Percentiles rank a stretch among this genome's conserved stretches.
phyloP scores from a whole-genome alignment of 345 rosid species.

The Lumnitzera littorea region DNA sequence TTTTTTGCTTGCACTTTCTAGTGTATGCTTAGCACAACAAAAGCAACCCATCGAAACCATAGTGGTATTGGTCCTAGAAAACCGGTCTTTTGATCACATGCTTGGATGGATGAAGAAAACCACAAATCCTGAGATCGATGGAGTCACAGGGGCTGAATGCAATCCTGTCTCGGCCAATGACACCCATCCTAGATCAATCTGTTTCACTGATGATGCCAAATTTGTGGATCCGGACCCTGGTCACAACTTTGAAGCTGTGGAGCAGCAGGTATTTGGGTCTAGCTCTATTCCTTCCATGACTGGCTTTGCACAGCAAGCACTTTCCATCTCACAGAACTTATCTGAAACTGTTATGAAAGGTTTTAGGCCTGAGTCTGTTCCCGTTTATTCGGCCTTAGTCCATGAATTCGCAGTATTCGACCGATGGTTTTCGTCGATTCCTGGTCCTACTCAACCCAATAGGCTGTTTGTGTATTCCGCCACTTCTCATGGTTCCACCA shows the following conservation, averaged over 20 bases:
- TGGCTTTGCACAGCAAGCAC: slow-evolving; percentile 87
- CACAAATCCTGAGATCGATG: slow-evolving; percentile 58
- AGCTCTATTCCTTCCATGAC: slow-evolving; percentile 67
- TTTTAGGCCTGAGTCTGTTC: slow-evolving; percentile 61
- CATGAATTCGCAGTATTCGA: slow-evolving; percentile 75
- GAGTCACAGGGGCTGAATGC: slow-evolving; percentile 86
- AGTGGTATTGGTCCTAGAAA: slow-evolving; percentile 82
- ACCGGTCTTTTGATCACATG: slow-evolving; percentile 89
- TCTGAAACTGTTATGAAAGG: slow-evolving; percentile 83
- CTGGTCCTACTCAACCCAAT: slow-evolving; percentile 94
- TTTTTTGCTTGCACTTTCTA: slow-evolving; percentile 35
- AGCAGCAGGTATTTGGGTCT: slow-evolving; percentile 71
- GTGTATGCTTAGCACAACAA: slow-evolving; percentile 27
- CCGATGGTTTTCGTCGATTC: slow-evolving; percentile 89
- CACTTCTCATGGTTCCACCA: slow-evolving; percentile 90
- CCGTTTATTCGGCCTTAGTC: slow-evolving; percentile 58
- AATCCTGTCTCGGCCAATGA: slow-evolving; percentile 48
- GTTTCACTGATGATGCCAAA: slow-evolving; percentile 75
- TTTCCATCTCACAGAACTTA: slow-evolving; percentile 56
- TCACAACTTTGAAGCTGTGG: slow-evolving; percentile 82
- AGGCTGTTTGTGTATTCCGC: slow-evolving; percentile 83
- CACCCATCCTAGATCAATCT: slow-evolving; percentile 32
- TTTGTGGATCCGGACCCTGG: slow-evolving; percentile 98
- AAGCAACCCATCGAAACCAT: slow-evolving; percentile 61
- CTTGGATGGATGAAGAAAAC: slow-evolving; percentile 90